A percentile compares a stretch with the other conserved stretches of the same genome.
Conservation (phyloP, 2,329 filamentous ascomycete species). For the Monilinia fructicola region DNA sequence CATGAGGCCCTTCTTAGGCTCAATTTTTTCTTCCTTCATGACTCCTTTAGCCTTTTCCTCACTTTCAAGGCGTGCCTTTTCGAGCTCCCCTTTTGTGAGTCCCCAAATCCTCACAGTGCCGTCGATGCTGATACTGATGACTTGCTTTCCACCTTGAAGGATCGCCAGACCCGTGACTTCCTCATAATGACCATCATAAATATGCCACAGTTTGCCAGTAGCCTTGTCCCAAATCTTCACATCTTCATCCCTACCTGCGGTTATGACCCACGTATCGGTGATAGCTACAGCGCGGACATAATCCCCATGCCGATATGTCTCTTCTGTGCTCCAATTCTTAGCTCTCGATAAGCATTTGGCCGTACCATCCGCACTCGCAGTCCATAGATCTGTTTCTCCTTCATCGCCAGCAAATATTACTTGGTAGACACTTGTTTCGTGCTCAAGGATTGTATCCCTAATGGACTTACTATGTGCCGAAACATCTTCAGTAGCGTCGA, state of each 20-base stretch:
- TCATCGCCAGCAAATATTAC: constrained; percentile 68
- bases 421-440: constrained; percentile 88
- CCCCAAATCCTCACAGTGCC: constrained; percentile 85
- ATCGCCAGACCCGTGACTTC: constrained; percentile 82
- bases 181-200: constrained; percentile 83
- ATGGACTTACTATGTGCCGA: constrained; percentile 36
- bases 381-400: constrained; percentile 74
- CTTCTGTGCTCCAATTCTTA: constrained; percentile 68
- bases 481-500: constrained; percentile 43
- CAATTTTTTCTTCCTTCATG: constrained; percentile 45
- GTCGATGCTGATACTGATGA: constrained; percentile 87
- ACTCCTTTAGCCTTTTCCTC: constrained; percentile 48
- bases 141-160: constrained; percentile 50
- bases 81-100: constrained; percentile 60
- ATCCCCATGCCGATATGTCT: constrained; percentile 76
- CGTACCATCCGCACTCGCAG: constrained; percentile 86
- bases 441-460: constrained; percentile 64
- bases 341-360: constrained; percentile 74
- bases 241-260: constrained; percentile 87
- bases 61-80: constrained; percentile 54
- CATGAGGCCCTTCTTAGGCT: constrained; percentile 55
- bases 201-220: constrained; percentile 70
- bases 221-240: constrained; percentile 83
- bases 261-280: constrained; percentile 75
- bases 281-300: constrained; percentile 84